Conservation (phyloP, 2,329 filamentous ascomycete genomes). For the Pseudopithomyces maydicus region DNA sequence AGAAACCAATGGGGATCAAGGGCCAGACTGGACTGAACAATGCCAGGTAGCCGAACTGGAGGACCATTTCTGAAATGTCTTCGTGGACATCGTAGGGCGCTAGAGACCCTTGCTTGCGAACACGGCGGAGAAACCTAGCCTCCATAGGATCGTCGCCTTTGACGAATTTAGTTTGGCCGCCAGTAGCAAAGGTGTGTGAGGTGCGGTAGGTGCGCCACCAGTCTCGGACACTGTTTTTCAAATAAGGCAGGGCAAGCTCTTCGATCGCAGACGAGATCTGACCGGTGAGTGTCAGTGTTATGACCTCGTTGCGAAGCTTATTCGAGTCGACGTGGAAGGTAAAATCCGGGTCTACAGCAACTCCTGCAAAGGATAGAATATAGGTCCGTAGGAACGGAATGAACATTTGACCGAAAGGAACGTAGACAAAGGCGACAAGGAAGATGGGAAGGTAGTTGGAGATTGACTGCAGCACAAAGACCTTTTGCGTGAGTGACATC, state of each 20-base stretch:
- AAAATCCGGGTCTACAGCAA: constrained; percentile 13
- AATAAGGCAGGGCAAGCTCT: constrained; percentile 36
- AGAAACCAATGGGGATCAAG: constrained; percentile 40
- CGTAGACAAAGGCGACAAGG: constrained; percentile 40
- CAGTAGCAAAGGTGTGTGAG: constrained; percentile 6
- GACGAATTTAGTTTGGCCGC: neutral
- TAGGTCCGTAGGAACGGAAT: constrained; percentile 29
- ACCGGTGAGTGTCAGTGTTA: constrained; percentile 39
- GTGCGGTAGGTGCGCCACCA: constrained; percentile 36
- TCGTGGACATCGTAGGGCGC: constrained; percentile 42
- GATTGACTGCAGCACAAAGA: constrained; percentile 42
- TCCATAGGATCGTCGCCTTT: constrained; percentile 35
- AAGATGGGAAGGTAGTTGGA: constrained; percentile 43
- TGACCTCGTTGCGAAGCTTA: constrained; percentile 39
- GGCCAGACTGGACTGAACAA: constrained; percentile 44
- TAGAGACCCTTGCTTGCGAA: constrained; percentile 34
- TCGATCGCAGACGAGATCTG: constrained; percentile 36
- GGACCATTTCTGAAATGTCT: constrained; percentile 42
- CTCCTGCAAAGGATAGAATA: constrained; percentile 21
- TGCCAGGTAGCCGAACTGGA: constrained; percentile 42
- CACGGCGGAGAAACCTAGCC: constrained; percentile 32
- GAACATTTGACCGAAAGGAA: constrained; percentile 32
- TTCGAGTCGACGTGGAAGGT: constrained; percentile 34
- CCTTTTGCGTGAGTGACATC: constrained; percentile 42
- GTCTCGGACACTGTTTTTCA: constrained; percentile 32